These are phyloP conservation scores for Coprinellus micaceus DNA, from an alignment of 768 basidiomycete species.

Conservation along the genomic window DNA sequence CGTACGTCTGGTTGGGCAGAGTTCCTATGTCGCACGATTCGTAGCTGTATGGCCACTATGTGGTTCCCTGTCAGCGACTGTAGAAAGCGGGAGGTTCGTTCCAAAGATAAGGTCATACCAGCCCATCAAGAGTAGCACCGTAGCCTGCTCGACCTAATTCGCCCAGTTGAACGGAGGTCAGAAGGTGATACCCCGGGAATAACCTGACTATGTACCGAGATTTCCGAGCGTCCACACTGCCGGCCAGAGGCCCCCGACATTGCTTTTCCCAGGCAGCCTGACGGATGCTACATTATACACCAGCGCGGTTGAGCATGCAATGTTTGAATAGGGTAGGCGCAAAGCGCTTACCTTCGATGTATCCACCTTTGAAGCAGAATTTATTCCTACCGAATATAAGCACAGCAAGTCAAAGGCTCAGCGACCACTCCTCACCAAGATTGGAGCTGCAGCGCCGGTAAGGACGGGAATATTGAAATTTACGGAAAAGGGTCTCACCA, in stretches of 20 bases:
- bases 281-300: constrained; percentile 21
- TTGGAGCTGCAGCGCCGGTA: constrained; percentile 20
- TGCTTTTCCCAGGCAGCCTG: constrained; percentile 23
- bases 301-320: background rate
- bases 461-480: constrained; percentile 15
- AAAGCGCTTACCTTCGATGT: constrained; percentile 53
- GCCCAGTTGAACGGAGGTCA: constrained; percentile 14
- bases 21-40: constrained; percentile 82
- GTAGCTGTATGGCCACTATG: constrained; percentile 69
- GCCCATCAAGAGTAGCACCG: constrained; percentile 65
- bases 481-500: constrained; percentile 23
- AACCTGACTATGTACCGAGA: constrained; percentile 35
- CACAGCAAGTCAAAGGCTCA: background rate
- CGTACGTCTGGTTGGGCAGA: constrained; percentile 70
- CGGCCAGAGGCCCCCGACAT: constrained; percentile 20
- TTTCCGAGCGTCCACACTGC: constrained; percentile 27
- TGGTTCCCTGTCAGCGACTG: background rate
- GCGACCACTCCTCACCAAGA: constrained; percentile 20
- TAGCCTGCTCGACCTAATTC: constrained; percentile 58
- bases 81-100: background rate
- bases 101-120: constrained; percentile 40
- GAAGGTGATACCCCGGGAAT: background rate
- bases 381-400: constrained; percentile 32
- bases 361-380: constrained; percentile 80
- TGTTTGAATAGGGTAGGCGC: background rate